A percentile compares a stretch with the other conserved stretches of the same genome.
Evolutionary conservation across 2,329 filamentous ascomycete species (phyloP).

Genomic region (Trichoderma gracile): DNA sequence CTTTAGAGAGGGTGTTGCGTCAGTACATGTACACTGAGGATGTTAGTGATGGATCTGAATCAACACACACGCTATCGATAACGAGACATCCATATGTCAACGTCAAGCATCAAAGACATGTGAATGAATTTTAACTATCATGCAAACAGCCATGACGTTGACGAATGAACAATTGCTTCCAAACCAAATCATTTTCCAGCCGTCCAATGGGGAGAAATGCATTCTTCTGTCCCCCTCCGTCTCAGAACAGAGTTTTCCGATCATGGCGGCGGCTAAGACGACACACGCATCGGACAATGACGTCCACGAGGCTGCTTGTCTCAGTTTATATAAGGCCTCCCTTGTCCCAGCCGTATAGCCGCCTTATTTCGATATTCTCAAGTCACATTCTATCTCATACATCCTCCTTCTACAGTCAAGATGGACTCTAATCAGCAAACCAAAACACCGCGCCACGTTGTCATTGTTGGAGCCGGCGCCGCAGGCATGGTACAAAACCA

Average conservation of each 20-base stretch:
- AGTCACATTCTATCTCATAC: background rate
- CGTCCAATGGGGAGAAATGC: background rate
- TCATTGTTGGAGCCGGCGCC: constrained; percentile 63
- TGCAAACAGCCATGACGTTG: too few relatives aligned
- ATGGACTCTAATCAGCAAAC: background rate
- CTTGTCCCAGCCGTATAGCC: background rate
- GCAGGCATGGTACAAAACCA: constrained; percentile 55
- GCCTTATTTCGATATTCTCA: too few relatives aligned
- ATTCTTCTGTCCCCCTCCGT: background rate
- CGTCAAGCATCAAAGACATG: too few relatives aligned
- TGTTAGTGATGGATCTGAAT: too few relatives aligned
- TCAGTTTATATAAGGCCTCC: background rate
- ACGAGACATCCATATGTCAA: too few relatives aligned
- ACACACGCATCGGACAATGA: constrained; percentile 27
- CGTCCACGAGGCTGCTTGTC: constrained; percentile 23
- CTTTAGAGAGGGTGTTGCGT: too few relatives aligned
- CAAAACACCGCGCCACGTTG: constrained; percentile 47
- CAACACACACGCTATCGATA: too few relatives aligned
- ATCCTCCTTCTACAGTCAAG: background rate
- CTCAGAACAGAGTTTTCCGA: constrained; percentile 15
- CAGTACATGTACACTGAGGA: too few relatives aligned
- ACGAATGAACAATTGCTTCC: too few relatives aligned
- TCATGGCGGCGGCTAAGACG: constrained; percentile 14
- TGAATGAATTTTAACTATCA: background rate
- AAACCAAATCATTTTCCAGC: too few relatives aligned